Base-by-base conservation (phyloP, 1,284 basidiomycete genomes). In the Heterobasidion occidentale region DNA sequence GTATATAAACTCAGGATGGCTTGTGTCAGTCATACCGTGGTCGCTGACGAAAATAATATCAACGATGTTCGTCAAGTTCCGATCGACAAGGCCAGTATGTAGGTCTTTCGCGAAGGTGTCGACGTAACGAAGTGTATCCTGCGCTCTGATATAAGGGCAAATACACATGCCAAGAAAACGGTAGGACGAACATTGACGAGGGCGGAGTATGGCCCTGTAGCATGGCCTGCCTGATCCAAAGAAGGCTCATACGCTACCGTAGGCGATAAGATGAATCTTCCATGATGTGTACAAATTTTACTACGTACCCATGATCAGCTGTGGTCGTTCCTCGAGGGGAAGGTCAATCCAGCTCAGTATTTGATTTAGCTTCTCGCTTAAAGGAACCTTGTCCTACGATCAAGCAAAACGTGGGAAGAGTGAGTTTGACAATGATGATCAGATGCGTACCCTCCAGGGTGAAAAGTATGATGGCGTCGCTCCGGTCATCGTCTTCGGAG, bases 11-110 rank as follows among this genome's bases (percentile, higher is more conserved):
- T 87, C 80, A 0, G 86, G 82, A 61, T 90, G 79, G 59, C 83
- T 86, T 8, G 92, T 95, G 62, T 88, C 86, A 0, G 86, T 88
- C 94, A 97, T 96, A 3, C 94, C 94, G 66, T 97, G 94, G 69
- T 97, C 94, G 58, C 87, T 90, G 53, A 97, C 91, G 63, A 95
- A 92, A 33, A 96, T 78, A 34, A 97, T 76, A 67, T 97, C 91
- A 35, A 95, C 87, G 34, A 96, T 88, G 42, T 88, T 80, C 1
- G 81, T 83, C 36, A 95, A 75, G 64, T 94, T 91, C 2, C 94
- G 81, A n/a, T 74, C 71, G 35, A 77, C 77, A 36, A 96, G 71
- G 1, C 79, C 75, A 2, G 71, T 68, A 58, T 88, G 81, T 12
- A 97, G 71, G 51, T 84, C 74, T 56, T 79, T 83, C 1, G 92